Evolutionary conservation across 306 rosid species (phyloP).

Genomic region (Fagus sylvatica): DNA sequence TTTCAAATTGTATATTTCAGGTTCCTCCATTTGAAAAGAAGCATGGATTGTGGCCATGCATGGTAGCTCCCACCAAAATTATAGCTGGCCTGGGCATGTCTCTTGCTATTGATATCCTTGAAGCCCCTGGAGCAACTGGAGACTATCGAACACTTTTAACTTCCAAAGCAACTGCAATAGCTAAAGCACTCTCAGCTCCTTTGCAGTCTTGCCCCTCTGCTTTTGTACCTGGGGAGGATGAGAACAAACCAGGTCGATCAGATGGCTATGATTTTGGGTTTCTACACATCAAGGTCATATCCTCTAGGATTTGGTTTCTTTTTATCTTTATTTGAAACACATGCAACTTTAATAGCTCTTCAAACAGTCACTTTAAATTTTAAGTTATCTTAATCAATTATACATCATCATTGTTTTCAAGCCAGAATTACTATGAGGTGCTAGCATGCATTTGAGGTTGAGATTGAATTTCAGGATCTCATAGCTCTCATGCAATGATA

Average conservation of each 20-base stretch:
- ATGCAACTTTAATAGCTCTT: constrained; percentile 12
- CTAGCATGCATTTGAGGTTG: background rate
- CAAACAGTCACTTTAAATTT: background rate
- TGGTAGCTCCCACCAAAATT: constrained; percentile 98
- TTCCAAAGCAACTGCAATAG: constrained; percentile 81
- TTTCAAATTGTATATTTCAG: constrained; percentile 40
- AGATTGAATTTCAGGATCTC: background rate
- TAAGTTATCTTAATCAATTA: background rate
- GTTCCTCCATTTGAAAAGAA: constrained; percentile 75
- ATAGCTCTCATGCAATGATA: constrained; percentile 5
- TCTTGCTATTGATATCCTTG: constrained; percentile 90
- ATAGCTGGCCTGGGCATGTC: constrained; percentile 95
- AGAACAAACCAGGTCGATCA: constrained; percentile 68
- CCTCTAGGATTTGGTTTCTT: background rate
- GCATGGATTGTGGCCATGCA: constrained; percentile 84
- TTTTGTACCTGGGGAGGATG: constrained; percentile 90
- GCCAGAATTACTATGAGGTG: constrained; percentile 1
- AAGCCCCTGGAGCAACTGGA: constrained; percentile 97
- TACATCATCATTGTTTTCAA: background rate
- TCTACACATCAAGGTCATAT: constrained; percentile 85
- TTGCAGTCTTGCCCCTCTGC: constrained; percentile 61
- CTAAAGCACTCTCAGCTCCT: constrained; percentile 88
- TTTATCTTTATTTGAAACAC: background rate
- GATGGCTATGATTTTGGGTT: constrained; percentile 98
- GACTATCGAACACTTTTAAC: constrained; percentile 89